Evolutionary conservation across 495 filamentous ascomycete genomes (phyloP).

Genomic region (Massariosphaeria phaeospora): DNA sequence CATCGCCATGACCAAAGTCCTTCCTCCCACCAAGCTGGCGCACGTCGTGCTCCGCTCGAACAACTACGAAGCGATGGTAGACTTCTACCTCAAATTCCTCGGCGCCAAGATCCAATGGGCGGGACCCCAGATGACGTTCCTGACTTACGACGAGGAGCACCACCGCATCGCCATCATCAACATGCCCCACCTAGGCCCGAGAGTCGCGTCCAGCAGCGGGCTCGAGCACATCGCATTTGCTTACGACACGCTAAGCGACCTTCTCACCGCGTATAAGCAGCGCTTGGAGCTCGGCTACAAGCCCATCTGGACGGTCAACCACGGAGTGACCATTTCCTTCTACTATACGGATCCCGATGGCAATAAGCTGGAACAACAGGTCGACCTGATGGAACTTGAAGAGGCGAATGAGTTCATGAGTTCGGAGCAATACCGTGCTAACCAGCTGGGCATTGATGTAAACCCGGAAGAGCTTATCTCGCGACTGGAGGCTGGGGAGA

Average conservation of each 20-base stretch:
- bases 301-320: constrained; percentile 45
- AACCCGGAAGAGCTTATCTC: not conserved
- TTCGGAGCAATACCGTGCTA: constrained; percentile 22
- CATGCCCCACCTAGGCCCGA: constrained; percentile 31
- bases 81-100: constrained; percentile 41
- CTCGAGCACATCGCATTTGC: constrained; percentile 45
- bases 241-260: constrained; percentile 36
- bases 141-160: constrained; percentile 47
- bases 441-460: constrained; percentile 35
- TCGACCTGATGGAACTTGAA: constrained; percentile 44
- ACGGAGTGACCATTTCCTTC: constrained; percentile 44
- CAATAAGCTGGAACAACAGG: constrained; percentile 46
- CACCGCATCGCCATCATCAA: constrained; percentile 44
- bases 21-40: no score
- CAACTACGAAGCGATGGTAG: constrained; percentile 33
- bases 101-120: constrained; percentile 27
- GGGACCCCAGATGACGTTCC: constrained; percentile 35
- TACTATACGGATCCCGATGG: constrained; percentile 50
- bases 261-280: constrained; percentile 25
- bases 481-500: not conserved
- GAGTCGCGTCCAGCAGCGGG: constrained; percentile 30
- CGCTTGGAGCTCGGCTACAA: constrained; percentile 39
- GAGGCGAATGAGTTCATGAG: constrained; percentile 39
- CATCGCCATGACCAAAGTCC: no score
- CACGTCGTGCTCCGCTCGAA: constrained; percentile 35